phyloP scores from a whole-genome alignment of 2,329 filamentous ascomycete genomes.

The Diplodia mutila region DNA sequence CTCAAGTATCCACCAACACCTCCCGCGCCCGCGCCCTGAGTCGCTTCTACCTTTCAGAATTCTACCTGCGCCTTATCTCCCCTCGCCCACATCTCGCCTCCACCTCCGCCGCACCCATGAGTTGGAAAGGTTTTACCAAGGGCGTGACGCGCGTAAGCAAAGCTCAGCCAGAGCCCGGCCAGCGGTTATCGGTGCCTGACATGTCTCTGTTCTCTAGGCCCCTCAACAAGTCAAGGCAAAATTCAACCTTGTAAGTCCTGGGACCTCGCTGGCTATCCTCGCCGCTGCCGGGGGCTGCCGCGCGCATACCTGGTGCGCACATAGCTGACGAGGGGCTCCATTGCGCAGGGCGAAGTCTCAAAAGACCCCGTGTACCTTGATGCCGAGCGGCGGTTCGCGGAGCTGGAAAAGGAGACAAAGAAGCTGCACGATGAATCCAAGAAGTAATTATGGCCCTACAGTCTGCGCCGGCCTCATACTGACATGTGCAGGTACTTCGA shows the following conservation, averaged over 20 bases:
- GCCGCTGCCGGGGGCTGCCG: background rate
- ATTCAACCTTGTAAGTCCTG: slow-evolving; percentile 73
- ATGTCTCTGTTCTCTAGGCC: slow-evolving; percentile 56
- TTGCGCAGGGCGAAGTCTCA: slow-evolving; percentile 74
- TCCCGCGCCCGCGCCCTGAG: background rate
- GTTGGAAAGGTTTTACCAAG: slow-evolving; percentile 96
- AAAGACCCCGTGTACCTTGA: slow-evolving; percentile 96
- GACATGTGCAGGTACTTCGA: slow-evolving; percentile 72
- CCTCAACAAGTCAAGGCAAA: slow-evolving; percentile 89
- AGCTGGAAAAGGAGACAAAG: slow-evolving; percentile 95
- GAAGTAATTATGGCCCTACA: slow-evolving; percentile 56
- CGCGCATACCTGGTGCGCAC: slow-evolving; percentile 21
- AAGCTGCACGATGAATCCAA: slow-evolving; percentile 95
- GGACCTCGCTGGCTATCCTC: background rate
- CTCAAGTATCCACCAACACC: slow-evolving; percentile 9
- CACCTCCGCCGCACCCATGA: slow-evolving; percentile 63
- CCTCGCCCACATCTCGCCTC: background rate
- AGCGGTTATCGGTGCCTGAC: slow-evolving; percentile 17
- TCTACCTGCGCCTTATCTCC: background rate
- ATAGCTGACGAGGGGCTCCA: slow-evolving; percentile 27
- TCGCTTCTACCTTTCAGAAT: background rate
- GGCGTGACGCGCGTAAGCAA: slow-evolving; percentile 76
- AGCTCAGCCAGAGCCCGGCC: slow-evolving; percentile 18
- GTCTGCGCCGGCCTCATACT: slow-evolving; percentile 29
- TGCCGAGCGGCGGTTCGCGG: slow-evolving; percentile 88